phyloP scores from a whole-genome alignment of 73 alveolate genomes.

The Tetrahymena thermophila region DNA sequence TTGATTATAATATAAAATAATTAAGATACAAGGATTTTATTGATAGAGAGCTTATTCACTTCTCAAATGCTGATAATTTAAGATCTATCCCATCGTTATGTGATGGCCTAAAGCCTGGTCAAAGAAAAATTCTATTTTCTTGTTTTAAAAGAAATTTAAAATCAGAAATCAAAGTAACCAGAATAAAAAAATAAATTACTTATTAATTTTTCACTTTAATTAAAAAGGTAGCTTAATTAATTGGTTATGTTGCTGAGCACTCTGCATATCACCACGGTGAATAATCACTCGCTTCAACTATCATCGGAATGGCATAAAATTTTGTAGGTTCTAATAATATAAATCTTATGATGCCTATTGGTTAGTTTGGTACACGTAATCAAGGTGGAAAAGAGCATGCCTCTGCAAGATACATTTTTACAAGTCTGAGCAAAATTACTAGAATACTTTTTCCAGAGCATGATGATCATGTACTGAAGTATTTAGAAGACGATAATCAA shows the following conservation, averaged over 20 bases:
- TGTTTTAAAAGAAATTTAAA: constrained; percentile 95
- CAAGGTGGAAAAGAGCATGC: constrained; percentile 99
- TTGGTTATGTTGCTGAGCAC: constrained; percentile 99
- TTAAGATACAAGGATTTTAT: constrained; percentile 85
- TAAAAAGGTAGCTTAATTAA: constrained; percentile 87
- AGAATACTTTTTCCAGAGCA: constrained; percentile 84
- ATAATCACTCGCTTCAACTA: constrained; percentile 82
- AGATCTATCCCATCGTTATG: constrained; percentile 95
- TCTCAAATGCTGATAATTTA: constrained; percentile 88
- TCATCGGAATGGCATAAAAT: constrained; percentile 97
- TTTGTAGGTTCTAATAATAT: constrained; percentile 97
- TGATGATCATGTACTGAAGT: constrained; percentile 94
- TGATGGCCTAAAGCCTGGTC: constrained; percentile 99
- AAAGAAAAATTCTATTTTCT: constrained; percentile 96
- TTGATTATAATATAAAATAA: constrained; percentile 59
- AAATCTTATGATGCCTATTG: constrained; percentile 88
- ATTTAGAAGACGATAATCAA: constrained; percentile 97
- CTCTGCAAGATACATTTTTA: constrained; percentile 98
- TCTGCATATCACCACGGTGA: constrained; percentile 99
- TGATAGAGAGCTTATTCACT: constrained; percentile 86
- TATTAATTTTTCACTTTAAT: neutral
- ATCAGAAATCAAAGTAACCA: constrained; percentile 74
- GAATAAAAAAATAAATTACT: neutral
- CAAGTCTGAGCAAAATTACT: constrained; percentile 84
- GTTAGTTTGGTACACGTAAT: constrained; percentile 98